phyloP scores from a whole-genome alignment of 208 protist genomes.

The Crithidia fasciculata region DNA sequence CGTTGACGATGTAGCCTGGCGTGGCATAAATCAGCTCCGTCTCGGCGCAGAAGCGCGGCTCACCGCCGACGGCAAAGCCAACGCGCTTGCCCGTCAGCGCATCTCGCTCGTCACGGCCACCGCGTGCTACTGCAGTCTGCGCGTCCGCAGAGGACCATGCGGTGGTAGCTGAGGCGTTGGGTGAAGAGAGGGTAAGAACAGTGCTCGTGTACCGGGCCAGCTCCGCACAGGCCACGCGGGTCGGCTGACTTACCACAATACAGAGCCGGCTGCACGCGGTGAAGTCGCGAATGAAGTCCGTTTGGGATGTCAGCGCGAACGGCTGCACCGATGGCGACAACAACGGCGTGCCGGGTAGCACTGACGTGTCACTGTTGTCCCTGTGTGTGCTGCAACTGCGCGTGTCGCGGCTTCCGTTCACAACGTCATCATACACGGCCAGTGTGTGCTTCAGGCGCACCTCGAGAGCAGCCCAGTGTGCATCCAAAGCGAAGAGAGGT shows the following conservation, averaged over 20 bases:
- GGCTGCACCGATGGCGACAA: not conserved
- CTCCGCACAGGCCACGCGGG: constrained; percentile 73
- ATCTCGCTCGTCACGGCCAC: not conserved
- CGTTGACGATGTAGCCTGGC: constrained; percentile 69
- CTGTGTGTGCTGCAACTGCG: too few relatives aligned
- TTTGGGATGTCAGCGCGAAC: constrained; percentile 28
- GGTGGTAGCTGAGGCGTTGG: not conserved
- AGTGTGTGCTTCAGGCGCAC: constrained; percentile 31
- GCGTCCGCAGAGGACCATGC: not conserved
- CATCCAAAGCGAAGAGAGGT: constrained; percentile 69
- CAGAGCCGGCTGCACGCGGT: constrained; percentile 51
- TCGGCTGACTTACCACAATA: constrained; percentile 84
- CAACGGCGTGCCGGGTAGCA: too few relatives aligned
- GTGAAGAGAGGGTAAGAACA: constrained; percentile 14
- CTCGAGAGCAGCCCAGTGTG: constrained; percentile 66
- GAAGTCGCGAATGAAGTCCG: constrained; percentile 47
- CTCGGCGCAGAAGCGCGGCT: constrained; percentile 42
- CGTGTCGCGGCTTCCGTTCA: constrained; percentile 3
- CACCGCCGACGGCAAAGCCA: constrained; percentile 76
- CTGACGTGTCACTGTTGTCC: too few relatives aligned
- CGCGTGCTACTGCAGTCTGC: not conserved
- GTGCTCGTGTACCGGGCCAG: constrained; percentile 54
- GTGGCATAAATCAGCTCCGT: constrained; percentile 86
- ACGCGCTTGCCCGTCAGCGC: constrained; percentile 58
- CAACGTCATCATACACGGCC: constrained; percentile 14